Percentiles rank a stretch among this genome's conserved stretches.
These are phyloP conservation scores for Excoecaria cochinchinensis DNA, from an alignment of 345 rosid genomes.

Conservation along the genomic window DNA sequence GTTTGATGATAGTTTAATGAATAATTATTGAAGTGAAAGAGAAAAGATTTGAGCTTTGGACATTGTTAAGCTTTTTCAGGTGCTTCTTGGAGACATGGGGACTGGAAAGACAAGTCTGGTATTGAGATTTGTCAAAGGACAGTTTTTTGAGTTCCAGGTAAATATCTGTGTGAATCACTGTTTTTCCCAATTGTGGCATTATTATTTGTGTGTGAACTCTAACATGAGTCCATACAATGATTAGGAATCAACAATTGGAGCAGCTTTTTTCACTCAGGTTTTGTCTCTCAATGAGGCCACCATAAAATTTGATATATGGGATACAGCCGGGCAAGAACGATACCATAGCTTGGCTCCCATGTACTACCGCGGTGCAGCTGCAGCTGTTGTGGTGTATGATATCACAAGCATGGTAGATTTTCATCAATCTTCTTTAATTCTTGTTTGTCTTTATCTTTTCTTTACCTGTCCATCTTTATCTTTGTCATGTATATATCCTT, in stretches of 20 bases:
- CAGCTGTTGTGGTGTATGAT: slow-evolving; percentile 77
- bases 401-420: slow-evolving; percentile 62
- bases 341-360: slow-evolving; percentile 86
- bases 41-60: background rate
- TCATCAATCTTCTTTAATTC: background rate
- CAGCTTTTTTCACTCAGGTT: slow-evolving; percentile 83
- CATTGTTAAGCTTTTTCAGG: slow-evolving; percentile 35
- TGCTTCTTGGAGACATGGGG: slow-evolving; percentile 84
- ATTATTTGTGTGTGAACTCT: slow-evolving; percentile 2
- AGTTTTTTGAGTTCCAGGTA: slow-evolving; percentile 73
- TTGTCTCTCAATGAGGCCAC: slow-evolving; percentile 61
- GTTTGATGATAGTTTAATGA: background rate
- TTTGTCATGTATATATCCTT: background rate
- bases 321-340: slow-evolving; percentile 82
- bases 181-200: background rate
- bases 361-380: slow-evolving; percentile 86
- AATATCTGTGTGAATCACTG: background rate
- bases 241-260: slow-evolving; percentile 80
- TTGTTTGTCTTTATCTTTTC: background rate
- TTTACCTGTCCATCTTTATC: background rate
- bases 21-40: background rate
- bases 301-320: slow-evolving; percentile 80
- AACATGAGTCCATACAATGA: slow-evolving; percentile 3
- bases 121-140: slow-evolving; percentile 74
- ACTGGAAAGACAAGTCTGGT: slow-evolving; percentile 79